Conservation (phyloP, 805 yeast species). For the Dipodascopsis uninucleata region DNA sequence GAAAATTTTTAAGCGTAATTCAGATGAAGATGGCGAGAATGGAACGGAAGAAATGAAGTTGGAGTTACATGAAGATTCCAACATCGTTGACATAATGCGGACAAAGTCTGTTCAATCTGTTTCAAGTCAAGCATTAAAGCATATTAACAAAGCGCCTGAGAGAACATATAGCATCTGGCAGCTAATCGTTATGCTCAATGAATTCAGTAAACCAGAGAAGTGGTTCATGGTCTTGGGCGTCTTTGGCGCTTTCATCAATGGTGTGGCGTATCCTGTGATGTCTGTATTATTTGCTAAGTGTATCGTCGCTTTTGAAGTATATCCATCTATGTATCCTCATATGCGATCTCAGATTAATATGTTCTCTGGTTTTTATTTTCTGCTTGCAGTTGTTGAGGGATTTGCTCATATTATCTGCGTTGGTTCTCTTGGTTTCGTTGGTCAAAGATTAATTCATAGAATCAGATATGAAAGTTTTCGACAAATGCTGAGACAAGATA, state of each 20-base stretch:
- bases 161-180: slow-evolving; percentile 6
- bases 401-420: slow-evolving; percentile 11
- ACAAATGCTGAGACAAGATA: slow-evolving; percentile 33
- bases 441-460: slow-evolving; percentile 28
- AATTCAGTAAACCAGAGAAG: slow-evolving; percentile 24
- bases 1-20: slow-evolving; percentile 37
- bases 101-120: slow-evolving; percentile 13
- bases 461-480: slow-evolving; percentile 29
- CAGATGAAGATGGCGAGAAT: slow-evolving; percentile 26
- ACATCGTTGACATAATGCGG: slow-evolving; percentile 17
- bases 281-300: slow-evolving; percentile 40
- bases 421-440: slow-evolving; percentile 20
- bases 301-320: slow-evolving; percentile 34
- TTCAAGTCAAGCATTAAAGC: slow-evolving; percentile 19
- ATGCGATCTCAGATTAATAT: slow-evolving; percentile 37
- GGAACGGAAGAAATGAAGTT: slow-evolving; percentile 9
- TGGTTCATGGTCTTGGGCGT: slow-evolving; percentile 21
- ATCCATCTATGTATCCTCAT: slow-evolving; percentile 33
- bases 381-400: slow-evolving; percentile 25
- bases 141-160: slow-evolving; percentile 4
- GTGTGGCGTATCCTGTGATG: slow-evolving; percentile 31
- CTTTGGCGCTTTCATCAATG: slow-evolving; percentile 14
- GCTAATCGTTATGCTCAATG: slow-evolving; percentile 10
- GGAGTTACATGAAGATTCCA: slow-evolving; percentile 14
- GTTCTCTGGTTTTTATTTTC: slow-evolving; percentile 28